Evolutionary conservation across 2,329 filamentous ascomycete genomes (phyloP).

Genomic region (Penicillium sp.): DNA sequence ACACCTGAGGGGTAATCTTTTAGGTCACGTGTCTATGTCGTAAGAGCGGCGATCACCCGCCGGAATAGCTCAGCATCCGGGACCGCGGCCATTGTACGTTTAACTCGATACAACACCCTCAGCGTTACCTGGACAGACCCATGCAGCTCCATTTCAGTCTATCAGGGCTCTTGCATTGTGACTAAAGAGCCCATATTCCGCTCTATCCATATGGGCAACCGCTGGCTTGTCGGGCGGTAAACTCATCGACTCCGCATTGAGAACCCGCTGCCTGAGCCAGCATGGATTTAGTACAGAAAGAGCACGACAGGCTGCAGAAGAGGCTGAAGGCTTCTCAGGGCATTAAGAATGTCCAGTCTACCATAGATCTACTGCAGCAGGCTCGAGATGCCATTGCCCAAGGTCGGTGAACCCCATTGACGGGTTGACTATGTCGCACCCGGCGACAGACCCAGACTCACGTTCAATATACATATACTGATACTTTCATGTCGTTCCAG

Average conservation of each 20-base stretch:
- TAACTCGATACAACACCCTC: background rate
- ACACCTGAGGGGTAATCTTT: background rate
- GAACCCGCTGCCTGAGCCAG: constrained; percentile 17
- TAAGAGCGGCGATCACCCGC: constrained; percentile 18
- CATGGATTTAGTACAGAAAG: constrained; percentile 68
- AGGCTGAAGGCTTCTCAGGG: constrained; percentile 68
- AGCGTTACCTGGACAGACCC: background rate
- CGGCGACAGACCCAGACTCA: background rate
- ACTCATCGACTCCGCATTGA: constrained; percentile 28
- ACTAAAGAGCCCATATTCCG: background rate
- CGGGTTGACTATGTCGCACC: background rate
- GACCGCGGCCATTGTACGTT: background rate
- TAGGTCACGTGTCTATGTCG: constrained; percentile 21
- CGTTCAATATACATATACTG: background rate
- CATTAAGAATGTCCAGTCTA: constrained; percentile 75
- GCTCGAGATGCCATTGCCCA: constrained; percentile 71
- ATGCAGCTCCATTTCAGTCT: background rate
- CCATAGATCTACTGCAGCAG: constrained; percentile 71
- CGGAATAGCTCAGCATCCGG: constrained; percentile 10
- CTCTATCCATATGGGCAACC: constrained; percentile 25
- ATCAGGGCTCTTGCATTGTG: background rate
- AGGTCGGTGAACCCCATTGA: constrained; percentile 49
- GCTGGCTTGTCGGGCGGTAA: constrained; percentile 26
- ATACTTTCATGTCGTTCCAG: constrained; percentile 36
- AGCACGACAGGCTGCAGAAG: constrained; percentile 69